Conservation (phyloP, 2,329 filamentous ascomycete species). For the Tolypocladium amazonense region DNA sequence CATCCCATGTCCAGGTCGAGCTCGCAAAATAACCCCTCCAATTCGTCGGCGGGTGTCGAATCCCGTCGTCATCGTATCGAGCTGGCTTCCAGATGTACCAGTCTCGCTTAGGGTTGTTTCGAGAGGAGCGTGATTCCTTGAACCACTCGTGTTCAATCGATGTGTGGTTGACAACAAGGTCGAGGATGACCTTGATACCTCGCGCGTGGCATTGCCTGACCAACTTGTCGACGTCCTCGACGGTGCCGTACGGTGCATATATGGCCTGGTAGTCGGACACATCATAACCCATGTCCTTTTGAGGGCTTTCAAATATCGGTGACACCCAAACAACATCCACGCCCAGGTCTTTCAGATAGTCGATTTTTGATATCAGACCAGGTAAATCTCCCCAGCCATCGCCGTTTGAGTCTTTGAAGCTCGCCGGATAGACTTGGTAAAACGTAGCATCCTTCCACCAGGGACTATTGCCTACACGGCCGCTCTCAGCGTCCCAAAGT, state of each 20-base stretch:
- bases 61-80: constrained; percentile 40
- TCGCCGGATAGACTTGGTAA: constrained; percentile 47
- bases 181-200: constrained; percentile 58
- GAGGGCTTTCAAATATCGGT: constrained; percentile 27
- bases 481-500: constrained; percentile 17
- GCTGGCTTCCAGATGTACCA: constrained; percentile 58
- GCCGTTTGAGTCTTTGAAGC: constrained; percentile 46
- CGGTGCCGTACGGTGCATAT: constrained; percentile 45
- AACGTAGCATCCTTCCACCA: constrained; percentile 38
- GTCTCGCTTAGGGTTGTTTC: constrained; percentile 40
- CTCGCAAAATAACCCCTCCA: constrained; percentile 36
- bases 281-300: constrained; percentile 56
- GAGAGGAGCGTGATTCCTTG: constrained; percentile 38
- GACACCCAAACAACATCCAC: constrained; percentile 51
- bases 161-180: constrained; percentile 66
- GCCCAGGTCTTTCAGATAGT: constrained; percentile 52
- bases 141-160: constrained; percentile 46
- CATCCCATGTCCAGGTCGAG: constrained; percentile 43
- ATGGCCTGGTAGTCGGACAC: constrained; percentile 44
- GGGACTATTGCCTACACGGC: constrained; percentile 21
- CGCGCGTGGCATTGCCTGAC: constrained; percentile 48
- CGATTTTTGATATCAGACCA: constrained; percentile 53
- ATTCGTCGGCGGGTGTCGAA: constrained; percentile 48
- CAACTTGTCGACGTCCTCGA: constrained; percentile 52
- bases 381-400: constrained; percentile 56